A percentile compares a stretch with the other conserved stretches of the same genome.
phyloP scores from a whole-genome alignment of 495 filamentous ascomycete genomes.

The Penicillium paxilli region DNA sequence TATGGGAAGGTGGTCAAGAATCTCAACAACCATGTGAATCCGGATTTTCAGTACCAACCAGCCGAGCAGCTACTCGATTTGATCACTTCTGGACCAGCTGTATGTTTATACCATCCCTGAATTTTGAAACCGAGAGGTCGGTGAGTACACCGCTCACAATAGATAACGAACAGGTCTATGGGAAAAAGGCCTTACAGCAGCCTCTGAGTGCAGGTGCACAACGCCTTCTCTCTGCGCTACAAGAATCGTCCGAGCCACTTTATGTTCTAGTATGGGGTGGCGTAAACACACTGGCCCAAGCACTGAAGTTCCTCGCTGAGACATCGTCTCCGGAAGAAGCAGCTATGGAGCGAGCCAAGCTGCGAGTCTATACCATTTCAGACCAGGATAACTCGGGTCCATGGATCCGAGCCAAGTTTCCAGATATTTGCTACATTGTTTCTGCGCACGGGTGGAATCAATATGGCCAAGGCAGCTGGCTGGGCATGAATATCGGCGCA shows the following conservation, averaged over 20 bases:
- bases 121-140: background rate
- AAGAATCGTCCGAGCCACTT: background rate
- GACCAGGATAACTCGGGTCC: constrained; percentile 47
- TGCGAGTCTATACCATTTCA: constrained; percentile 47
- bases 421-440: constrained; percentile 43
- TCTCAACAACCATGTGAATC: constrained; percentile 39
- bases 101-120: background rate
- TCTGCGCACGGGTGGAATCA: constrained; percentile 45
- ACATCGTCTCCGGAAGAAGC: constrained; percentile 10
- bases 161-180: background rate
- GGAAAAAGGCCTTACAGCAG: background rate
- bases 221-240: background rate
- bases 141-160: background rate
- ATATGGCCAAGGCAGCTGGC: constrained; percentile 44
- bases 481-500: constrained; percentile 41
- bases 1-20: constrained; percentile 42
- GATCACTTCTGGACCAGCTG: constrained; percentile 29
- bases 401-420: constrained; percentile 44
- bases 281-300: constrained; percentile 43
- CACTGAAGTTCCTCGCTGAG: constrained; percentile 28
- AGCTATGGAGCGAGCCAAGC: constrained; percentile 23
- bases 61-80: constrained; percentile 29
- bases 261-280: constrained; percentile 39
- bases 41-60: constrained; percentile 31
- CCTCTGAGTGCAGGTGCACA: background rate